Conservation (phyloP, 495 filamentous ascomycete species). For the Aspergillus funiculosus region DNA sequence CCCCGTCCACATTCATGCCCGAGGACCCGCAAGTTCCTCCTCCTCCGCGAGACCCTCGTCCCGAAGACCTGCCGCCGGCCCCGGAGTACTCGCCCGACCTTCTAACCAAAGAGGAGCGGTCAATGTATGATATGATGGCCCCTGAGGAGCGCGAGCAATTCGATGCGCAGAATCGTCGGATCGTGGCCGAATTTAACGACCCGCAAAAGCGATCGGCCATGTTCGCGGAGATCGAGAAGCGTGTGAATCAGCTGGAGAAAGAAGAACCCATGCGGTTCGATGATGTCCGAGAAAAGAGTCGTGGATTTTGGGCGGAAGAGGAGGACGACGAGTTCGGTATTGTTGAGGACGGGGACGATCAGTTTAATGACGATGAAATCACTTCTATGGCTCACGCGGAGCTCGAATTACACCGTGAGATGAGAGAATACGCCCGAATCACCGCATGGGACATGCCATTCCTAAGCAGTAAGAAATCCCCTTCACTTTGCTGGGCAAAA, state of each 20-base stretch:
- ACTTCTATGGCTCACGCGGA: constrained; percentile 73
- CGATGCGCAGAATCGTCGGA: constrained; percentile 33
- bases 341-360: constrained; percentile 56
- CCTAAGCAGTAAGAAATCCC: constrained; percentile 61
- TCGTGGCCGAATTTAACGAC: constrained; percentile 40
- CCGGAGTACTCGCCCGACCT: constrained; percentile 38
- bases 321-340: constrained; percentile 46
- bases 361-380: constrained; percentile 75
- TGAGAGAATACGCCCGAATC: constrained; percentile 80
- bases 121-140: constrained; percentile 44
- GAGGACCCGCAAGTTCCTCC: constrained; percentile 35
- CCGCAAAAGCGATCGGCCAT: constrained; percentile 24
- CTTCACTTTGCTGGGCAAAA: background rate
- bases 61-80: constrained; percentile 31
- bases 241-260: constrained; percentile 30
- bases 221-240: constrained; percentile 32
- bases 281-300: constrained; percentile 24
- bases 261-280: constrained; percentile 32
- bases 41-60: constrained; percentile 26
- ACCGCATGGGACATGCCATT: constrained; percentile 95
- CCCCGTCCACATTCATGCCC: constrained; percentile 31
- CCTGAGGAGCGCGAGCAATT: constrained; percentile 43
- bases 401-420: constrained; percentile 82
- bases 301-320: constrained; percentile 50
- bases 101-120: constrained; percentile 38